These are phyloP conservation scores for Coemansia sp. DNA, from an alignment of 192 early-diverging fungal species.

Conservation along the genomic window DNA sequence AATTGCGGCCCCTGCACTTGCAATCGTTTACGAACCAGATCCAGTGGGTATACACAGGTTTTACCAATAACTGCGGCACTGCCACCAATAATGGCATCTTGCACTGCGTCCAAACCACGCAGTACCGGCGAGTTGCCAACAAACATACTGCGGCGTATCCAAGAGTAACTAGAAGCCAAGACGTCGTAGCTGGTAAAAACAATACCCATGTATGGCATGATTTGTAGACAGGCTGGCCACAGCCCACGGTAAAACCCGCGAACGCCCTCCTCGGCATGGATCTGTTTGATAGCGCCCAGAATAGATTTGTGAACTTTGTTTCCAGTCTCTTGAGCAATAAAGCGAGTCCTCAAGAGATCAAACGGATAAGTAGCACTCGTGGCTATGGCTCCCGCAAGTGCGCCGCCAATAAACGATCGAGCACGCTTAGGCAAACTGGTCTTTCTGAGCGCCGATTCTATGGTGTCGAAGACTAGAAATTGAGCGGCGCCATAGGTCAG, in stretches of 20 bases:
- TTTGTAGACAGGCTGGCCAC: constrained; percentile 76
- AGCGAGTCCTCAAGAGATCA: constrained; percentile 91
- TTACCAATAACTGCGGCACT: constrained; percentile 80
- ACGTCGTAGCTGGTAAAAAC: constrained; percentile 80
- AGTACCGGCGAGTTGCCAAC: neutral
- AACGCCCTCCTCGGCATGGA: constrained; percentile 72
- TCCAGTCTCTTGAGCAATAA: constrained; percentile 77
- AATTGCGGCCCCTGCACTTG: constrained; percentile 78
- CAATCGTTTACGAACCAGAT: constrained; percentile 77
- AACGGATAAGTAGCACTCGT: constrained; percentile 91
- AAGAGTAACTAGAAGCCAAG: constrained; percentile 54
- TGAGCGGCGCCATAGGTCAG: constrained; percentile 86
- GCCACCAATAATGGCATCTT: constrained; percentile 78
- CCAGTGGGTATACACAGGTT: constrained; percentile 85
- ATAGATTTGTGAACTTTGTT: constrained; percentile 67
- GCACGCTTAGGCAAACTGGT: constrained; percentile 27
- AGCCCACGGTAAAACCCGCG: constrained; percentile 85
- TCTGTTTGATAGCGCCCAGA: constrained; percentile 62
- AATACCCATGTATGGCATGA: constrained; percentile 94
- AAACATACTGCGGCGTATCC: constrained; percentile 15
- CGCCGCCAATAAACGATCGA: constrained; percentile 73
- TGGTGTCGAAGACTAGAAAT: constrained; percentile 73
- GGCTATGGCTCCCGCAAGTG: constrained; percentile 74
- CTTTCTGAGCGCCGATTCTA: constrained; percentile 36
- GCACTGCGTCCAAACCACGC: constrained; percentile 19